Base-by-base conservation (phyloP, 192 early-diverging fungal species). In the Rhizoclosmatium globosum region DNA sequence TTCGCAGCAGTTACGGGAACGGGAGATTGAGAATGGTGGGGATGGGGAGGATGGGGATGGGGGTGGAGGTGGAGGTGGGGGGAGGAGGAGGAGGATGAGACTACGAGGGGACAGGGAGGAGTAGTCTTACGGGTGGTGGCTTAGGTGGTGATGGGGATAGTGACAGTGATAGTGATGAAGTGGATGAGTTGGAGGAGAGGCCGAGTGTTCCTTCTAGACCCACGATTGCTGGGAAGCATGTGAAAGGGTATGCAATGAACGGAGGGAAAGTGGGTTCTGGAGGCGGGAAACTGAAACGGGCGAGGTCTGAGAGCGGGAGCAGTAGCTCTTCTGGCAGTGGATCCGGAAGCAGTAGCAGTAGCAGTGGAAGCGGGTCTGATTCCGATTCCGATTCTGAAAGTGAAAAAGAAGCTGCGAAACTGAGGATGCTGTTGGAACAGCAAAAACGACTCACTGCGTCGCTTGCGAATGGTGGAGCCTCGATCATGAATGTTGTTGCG, bases 311-410 rank as follows among this genome's bases (percentile, higher is more conserved):
- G 11, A 38, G 38, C 48, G 50, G 19, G n/a, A 68, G 67, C 46
- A 23, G 39, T 44, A 13, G 23, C 53, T 23, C 23, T 17, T 17
- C 21, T n/a, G 17, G 50, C 38, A 72, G 71, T 43, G 21, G 65
- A 13, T 42, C 19, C 13, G 53, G 62, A 7, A 56, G 47, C 4
- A 48, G 76, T 38, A n/a, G 76, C 19, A 67, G 76, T 66, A 66
- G 61, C 68, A 15, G 9, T 9, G 47, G 38, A 47, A 9, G 42
- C 45, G 42, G 68, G 23, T 69, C 68, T 11, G 11, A 13, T 13
- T 69, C 68, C 68, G 68, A 46, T 44, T 44, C 39, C 45, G 68
- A 69, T 15, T 69, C 68, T 23, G 44, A 69, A 47, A 23, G 39
- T 48, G 39, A 76, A 13, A 15, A 47, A 6, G 64, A 42, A 59